phyloP scores from a whole-genome alignment of 805 yeast species.

The Candida morakotiae region DNA sequence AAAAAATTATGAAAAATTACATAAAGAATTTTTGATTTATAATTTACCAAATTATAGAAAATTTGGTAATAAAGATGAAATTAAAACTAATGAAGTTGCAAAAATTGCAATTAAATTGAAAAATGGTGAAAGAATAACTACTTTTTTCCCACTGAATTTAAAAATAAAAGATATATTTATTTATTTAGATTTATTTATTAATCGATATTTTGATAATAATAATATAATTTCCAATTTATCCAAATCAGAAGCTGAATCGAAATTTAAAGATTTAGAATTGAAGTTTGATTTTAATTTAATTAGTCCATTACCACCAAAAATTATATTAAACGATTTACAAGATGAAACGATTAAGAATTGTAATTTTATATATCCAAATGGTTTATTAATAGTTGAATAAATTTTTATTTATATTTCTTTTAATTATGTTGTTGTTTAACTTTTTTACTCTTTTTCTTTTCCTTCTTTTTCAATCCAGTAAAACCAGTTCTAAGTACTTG shows the following conservation, averaged over 20 bases:
- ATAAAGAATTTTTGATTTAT: constrained; percentile 34
- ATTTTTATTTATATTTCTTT: constrained; percentile 23
- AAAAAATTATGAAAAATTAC: constrained; percentile 23
- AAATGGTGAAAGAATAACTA: constrained; percentile 53
- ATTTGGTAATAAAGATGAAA: constrained; percentile 6
- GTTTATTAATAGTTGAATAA: constrained; percentile 57
- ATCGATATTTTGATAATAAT: constrained; percentile 34
- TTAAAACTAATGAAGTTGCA: constrained; percentile 27
- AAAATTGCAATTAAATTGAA: constrained; percentile 68
- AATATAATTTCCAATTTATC: constrained; percentile 15
- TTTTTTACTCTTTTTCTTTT: constrained; percentile 68
- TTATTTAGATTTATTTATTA: constrained; percentile 33
- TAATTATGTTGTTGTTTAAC: too few relatives aligned
- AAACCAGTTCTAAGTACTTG: constrained; percentile 67
- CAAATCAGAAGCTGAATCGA: constrained; percentile 18
- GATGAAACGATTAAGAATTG: constrained; percentile 54
- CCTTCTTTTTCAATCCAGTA: constrained; percentile 75
- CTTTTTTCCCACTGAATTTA: constrained; percentile 26
- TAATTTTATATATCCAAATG: constrained; percentile 44
- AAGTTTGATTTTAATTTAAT: constrained; percentile 27
- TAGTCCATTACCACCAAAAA: constrained; percentile 38
- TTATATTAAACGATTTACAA: constrained; percentile 30
- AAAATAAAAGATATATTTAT: constrained; percentile 28
- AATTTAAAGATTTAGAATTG: constrained; percentile 21
- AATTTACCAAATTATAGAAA: constrained; percentile 22